phyloP scores from a whole-genome alignment of 2,329 filamentous ascomycete genomes.

The Pseudogymnoascus sp. region DNA sequence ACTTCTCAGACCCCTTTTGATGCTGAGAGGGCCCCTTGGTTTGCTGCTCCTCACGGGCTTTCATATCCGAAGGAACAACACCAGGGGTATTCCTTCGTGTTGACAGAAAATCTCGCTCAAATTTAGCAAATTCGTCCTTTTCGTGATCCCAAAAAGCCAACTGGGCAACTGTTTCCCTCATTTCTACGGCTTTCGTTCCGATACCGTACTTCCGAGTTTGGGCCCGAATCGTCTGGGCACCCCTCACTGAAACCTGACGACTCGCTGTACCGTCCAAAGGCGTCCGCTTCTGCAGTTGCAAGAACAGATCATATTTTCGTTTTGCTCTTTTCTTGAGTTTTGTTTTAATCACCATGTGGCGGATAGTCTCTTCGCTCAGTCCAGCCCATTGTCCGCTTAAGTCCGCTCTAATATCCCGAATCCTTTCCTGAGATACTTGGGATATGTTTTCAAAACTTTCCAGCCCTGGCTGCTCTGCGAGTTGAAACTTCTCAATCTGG shows the following conservation, averaged over 20 bases:
- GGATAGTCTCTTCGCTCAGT: background rate
- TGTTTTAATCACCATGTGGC: background rate
- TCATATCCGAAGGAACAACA: background rate
- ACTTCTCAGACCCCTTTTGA: background rate
- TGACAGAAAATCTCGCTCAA: background rate
- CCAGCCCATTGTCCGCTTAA: background rate
- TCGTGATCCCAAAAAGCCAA: background rate
- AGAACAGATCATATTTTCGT: background rate
- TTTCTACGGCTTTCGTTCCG: background rate
- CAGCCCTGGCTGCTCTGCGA: background rate
- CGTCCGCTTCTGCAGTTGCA: background rate
- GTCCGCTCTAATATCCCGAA: background rate
- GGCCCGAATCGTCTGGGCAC: background rate
- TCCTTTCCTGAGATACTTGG: background rate
- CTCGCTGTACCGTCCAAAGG: background rate
- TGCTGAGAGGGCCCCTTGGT: background rate
- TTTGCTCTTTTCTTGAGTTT: background rate
- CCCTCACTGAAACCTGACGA: background rate
- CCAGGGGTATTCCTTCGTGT: background rate
- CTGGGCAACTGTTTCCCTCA: background rate
- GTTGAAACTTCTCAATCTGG: background rate
- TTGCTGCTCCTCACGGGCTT: background rate
- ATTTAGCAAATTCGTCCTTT: background rate
- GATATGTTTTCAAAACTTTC: background rate
- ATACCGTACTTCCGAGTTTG: background rate